These are phyloP conservation scores for Spathaspora boniae DNA, from an alignment of 805 yeast genomes.

Conservation along the genomic window DNA sequence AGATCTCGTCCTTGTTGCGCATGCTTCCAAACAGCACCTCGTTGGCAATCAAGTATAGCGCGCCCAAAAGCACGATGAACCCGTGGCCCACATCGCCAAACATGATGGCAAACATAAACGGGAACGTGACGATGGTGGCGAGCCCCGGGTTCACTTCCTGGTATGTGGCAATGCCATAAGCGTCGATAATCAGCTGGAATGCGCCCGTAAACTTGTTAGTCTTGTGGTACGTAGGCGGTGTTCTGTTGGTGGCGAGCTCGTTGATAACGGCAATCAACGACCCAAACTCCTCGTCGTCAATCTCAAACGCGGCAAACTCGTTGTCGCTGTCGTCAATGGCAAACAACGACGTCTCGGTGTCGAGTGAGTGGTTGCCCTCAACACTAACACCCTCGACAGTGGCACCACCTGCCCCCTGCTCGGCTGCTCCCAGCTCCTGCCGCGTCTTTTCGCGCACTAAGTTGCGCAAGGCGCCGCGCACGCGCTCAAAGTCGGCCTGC, in stretches of 20 bases:
- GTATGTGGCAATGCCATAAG: slow-evolving; percentile 75
- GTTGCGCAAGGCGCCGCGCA: slow-evolving; percentile 38
- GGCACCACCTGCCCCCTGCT: slow-evolving; percentile 9
- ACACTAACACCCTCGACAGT: slow-evolving; percentile 8
- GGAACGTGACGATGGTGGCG: slow-evolving; percentile 72
- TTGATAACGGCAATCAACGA: slow-evolving; percentile 46
- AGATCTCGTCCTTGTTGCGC: slow-evolving; percentile 65
- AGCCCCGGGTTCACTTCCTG: slow-evolving; percentile 75
- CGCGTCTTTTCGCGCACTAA: slow-evolving; percentile 37
- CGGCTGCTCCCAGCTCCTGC: slow-evolving; percentile 1
- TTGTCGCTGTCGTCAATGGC: slow-evolving; percentile 21
- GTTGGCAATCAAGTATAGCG: slow-evolving; percentile 49
- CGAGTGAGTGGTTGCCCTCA: slow-evolving; percentile 2
- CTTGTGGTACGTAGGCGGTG: slow-evolving; percentile 70
- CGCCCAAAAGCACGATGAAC: slow-evolving; percentile 55
- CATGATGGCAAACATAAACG: slow-evolving; percentile 82
- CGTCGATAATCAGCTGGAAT: slow-evolving; percentile 68
- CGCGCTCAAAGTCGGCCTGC: slow-evolving; percentile 40
- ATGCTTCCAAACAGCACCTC: slow-evolving; percentile 50
- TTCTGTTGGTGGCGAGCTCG: slow-evolving; percentile 58
- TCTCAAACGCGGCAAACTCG: slow-evolving; percentile 10
- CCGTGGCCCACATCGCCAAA: slow-evolving; percentile 84
- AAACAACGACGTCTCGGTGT: slow-evolving; percentile 16
- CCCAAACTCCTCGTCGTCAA: slow-evolving; percentile 14
- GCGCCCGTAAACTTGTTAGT: slow-evolving; percentile 68